Percentiles rank a stretch among this genome's conserved stretches.
phyloP scores from a whole-genome alignment of 2,329 filamentous ascomycete genomes.

The Arachnomyces sp. region DNA sequence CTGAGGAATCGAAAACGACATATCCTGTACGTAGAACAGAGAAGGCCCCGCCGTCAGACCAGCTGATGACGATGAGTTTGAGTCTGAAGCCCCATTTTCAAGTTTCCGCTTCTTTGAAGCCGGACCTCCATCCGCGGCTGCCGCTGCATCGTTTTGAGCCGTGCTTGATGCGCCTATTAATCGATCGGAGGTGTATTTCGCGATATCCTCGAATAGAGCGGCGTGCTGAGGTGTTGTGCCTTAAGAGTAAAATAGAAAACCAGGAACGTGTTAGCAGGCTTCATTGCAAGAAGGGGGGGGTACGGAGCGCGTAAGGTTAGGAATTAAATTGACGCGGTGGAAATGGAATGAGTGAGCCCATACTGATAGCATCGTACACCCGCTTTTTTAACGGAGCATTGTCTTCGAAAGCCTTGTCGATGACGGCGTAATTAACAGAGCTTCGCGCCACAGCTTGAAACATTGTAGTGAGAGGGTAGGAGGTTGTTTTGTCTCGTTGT shows the following conservation, averaged over 20 bases:
- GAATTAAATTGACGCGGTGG: too few relatives aligned
- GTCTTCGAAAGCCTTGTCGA: constrained; percentile 35
- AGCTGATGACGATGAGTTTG: constrained; percentile 22
- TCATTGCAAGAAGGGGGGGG: too few relatives aligned
- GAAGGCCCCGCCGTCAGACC: constrained; percentile 27
- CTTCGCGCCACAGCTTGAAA: too few relatives aligned
- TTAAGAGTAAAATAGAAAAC: constrained; percentile 12
- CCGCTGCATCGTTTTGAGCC: constrained; percentile 13
- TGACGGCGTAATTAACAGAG: constrained; percentile 21
- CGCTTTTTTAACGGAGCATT: constrained; percentile 33
- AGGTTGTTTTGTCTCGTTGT: too few relatives aligned
- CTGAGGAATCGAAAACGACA: constrained; percentile 56
- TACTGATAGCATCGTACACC: constrained; percentile 38
- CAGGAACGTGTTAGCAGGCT: constrained; percentile 1
- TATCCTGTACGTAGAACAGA: constrained; percentile 45
- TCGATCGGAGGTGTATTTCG: constrained; percentile 34
- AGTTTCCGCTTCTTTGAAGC: constrained; percentile 45
- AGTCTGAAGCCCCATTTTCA: constrained; percentile 27
- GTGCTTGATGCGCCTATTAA: constrained; percentile 14
- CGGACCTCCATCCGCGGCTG: constrained; percentile 24
- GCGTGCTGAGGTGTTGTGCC: constrained; percentile 30
- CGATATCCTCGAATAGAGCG: constrained; percentile 44
- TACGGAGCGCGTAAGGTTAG: too few relatives aligned
- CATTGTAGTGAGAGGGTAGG: too few relatives aligned
- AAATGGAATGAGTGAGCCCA: constrained; percentile 16